Percentiles rank a stretch among this genome's conserved stretches.
These are phyloP conservation scores for Sporothrix curviconia DNA, from an alignment of 2,329 filamentous ascomycete species.

Conservation along the genomic window DNA sequence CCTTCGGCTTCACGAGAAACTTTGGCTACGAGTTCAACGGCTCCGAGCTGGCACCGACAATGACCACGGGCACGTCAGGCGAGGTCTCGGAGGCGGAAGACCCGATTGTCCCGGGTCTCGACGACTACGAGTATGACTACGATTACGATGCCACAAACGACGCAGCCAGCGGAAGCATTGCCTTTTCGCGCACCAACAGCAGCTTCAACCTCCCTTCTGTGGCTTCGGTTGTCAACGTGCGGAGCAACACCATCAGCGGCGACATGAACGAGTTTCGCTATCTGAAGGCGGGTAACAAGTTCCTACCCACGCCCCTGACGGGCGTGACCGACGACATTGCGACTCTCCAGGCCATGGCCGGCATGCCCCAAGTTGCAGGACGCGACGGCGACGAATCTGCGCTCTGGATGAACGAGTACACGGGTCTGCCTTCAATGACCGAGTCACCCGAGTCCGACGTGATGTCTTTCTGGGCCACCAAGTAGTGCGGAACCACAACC, in stretches of 20 bases:
- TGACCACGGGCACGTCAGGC: conserved; percentile 56
- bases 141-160: conserved; percentile 22
- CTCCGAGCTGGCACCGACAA: conserved; percentile 47
- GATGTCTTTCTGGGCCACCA: conserved; percentile 22
- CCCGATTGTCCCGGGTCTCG: conserved; percentile 37
- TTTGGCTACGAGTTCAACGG: conserved; percentile 49
- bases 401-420: conserved; percentile 44
- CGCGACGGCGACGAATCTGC: conserved; percentile 41
- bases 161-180: conserved; percentile 29
- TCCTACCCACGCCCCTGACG: conserved; percentile 34
- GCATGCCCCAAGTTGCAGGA: conserved; percentile 13
- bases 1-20: conserved; percentile 49
- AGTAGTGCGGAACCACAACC: not conserved
- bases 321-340: conserved; percentile 38
- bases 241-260: conserved; percentile 30
- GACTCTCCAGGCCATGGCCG: conserved; percentile 29
- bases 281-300: conserved; percentile 43
- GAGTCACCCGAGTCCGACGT: conserved; percentile 27
- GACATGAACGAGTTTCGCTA: conserved; percentile 51
- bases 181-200: conserved; percentile 43
- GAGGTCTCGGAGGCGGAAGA: conserved; percentile 64
- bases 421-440: conserved; percentile 25
- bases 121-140: conserved; percentile 34
- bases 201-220: conserved; percentile 42
- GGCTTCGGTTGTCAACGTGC: conserved; percentile 27